Evolutionary conservation across 169 alveolate genomes (phyloP).

Genomic region (Miamiensis avidus): DNA sequence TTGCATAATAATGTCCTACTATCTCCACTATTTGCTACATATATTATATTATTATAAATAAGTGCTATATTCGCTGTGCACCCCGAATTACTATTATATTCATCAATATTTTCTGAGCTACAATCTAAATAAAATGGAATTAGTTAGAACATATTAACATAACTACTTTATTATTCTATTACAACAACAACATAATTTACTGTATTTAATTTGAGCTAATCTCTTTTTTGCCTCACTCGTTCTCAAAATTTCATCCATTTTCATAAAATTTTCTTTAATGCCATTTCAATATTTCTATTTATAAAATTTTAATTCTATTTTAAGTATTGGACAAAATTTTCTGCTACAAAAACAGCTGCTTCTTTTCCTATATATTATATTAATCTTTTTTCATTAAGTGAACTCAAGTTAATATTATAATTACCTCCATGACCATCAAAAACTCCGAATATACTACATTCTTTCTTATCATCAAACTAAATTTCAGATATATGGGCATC

Average conservation of each 20-base stretch:
- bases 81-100: conserved; percentile 52
- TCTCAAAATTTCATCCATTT: conserved; percentile 68
- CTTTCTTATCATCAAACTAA: conserved; percentile 20
- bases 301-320: conserved; percentile 51
- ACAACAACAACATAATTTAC: too few species aligned
- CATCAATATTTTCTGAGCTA: neutral
- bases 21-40: conserved; percentile 90
- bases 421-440: conserved; percentile 87
- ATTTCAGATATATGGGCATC: conserved; percentile 72
- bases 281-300: conserved; percentile 58
- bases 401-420: neutral
- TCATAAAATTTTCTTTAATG: conserved; percentile 75
- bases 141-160: too few species aligned
- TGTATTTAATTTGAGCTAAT: conserved; percentile 27
- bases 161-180: too few species aligned
- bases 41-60: conserved; percentile 52
- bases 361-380: conserved; percentile 46
- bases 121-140: too few species aligned
- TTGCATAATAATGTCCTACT: conserved; percentile 81
- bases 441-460: conserved; percentile 62
- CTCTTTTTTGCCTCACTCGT: conserved; percentile 57
- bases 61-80: conserved; percentile 79
- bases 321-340: conserved; percentile 65
- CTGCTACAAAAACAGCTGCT: conserved; percentile 70
- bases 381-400: neutral